Evolutionary conservation across 1,284 basidiomycete genomes (phyloP).

Genomic region (Ustilago trichophora): DNA sequence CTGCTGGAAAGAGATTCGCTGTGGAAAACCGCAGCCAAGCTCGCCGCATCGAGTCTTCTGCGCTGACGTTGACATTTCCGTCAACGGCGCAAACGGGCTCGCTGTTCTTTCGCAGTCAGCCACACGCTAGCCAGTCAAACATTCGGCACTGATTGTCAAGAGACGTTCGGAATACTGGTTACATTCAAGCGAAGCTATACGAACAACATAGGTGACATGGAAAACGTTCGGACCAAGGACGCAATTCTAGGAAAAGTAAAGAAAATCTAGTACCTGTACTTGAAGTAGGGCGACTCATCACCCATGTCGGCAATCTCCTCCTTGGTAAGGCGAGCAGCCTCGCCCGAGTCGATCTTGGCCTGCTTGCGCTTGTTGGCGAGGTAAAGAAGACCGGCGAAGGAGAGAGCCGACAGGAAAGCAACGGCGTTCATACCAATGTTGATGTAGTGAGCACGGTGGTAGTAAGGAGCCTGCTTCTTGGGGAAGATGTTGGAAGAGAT

Average conservation of each 20-base stretch:
- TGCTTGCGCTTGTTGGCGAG: slow-evolving; percentile 46
- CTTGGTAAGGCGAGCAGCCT: slow-evolving; percentile 35
- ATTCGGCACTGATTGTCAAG: too few species aligned
- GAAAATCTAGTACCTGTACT: slow-evolving; percentile 56
- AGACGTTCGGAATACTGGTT: too few species aligned
- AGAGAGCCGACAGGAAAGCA: slow-evolving; percentile 40
- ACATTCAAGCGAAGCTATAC: too few species aligned
- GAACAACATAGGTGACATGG: too few species aligned
- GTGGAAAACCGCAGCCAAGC: neutral
- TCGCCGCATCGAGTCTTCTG: too few species aligned
- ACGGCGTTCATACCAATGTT: slow-evolving; percentile 47
- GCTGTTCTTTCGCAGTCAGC: too few species aligned
- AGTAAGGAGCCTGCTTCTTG: slow-evolving; percentile 46
- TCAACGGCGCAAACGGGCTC: neutral
- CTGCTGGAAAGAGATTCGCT: too few species aligned
- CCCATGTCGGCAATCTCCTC: slow-evolving; percentile 49
- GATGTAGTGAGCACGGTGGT: slow-evolving; percentile 51
- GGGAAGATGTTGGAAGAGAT: slow-evolving; percentile 57
- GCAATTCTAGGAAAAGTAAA: too few species aligned
- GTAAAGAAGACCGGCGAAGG: slow-evolving; percentile 39
- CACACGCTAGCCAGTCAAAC: too few species aligned
- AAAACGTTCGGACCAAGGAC: neutral
- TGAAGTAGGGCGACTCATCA: slow-evolving; percentile 57
- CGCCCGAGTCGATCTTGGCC: slow-evolving; percentile 50
- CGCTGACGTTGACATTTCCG: too few species aligned